These are phyloP conservation scores for Osmanthus fragrans DNA, from an alignment of 257 asterid genomes.

Conservation along the genomic window DNA sequence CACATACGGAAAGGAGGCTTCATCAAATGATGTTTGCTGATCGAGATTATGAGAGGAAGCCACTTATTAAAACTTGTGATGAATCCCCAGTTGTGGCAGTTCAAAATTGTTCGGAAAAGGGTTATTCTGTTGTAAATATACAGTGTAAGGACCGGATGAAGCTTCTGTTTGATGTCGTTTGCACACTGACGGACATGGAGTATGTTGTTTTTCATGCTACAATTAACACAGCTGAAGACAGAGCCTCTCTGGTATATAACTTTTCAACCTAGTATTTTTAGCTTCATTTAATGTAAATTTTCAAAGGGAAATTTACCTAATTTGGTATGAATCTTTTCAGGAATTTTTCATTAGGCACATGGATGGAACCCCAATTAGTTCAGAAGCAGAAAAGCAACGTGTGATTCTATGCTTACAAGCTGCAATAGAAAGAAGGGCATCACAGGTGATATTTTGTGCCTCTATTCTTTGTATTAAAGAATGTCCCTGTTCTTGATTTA, in stretches of 20 bases:
- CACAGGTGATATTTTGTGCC: slow-evolving; percentile 48
- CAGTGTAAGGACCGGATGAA: slow-evolving; percentile 81
- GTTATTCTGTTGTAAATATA: slow-evolving; percentile 75
- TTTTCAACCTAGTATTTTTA: neutral
- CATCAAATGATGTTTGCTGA: slow-evolving; percentile 98
- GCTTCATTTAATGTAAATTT: neutral
- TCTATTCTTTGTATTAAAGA: slow-evolving; percentile 12
- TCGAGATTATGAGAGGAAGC: slow-evolving; percentile 76
- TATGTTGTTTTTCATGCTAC: slow-evolving; percentile 91
- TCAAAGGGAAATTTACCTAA: slow-evolving; percentile 1
- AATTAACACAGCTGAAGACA: slow-evolving; percentile 59
- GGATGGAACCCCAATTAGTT: slow-evolving; percentile 82
- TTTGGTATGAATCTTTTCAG: slow-evolving; percentile 38
- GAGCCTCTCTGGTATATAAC: slow-evolving; percentile 62
- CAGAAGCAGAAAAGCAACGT: slow-evolving; percentile 84
- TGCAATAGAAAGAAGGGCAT: slow-evolving; percentile 75
- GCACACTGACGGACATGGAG: slow-evolving; percentile 93
- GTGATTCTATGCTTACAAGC: slow-evolving; percentile 81
- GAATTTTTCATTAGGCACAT: slow-evolving; percentile 84
- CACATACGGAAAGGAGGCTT: slow-evolving; percentile 92
- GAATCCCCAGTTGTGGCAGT: slow-evolving; percentile 60
- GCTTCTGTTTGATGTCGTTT: slow-evolving; percentile 85
- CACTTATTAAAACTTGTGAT: slow-evolving; percentile 37
- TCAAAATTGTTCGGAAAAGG: slow-evolving; percentile 77
- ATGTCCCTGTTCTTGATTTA: neutral